Evolutionary conservation across 176 grass and related monocot species (phyloP).

Genomic region (Thalia dealbata): DNA sequence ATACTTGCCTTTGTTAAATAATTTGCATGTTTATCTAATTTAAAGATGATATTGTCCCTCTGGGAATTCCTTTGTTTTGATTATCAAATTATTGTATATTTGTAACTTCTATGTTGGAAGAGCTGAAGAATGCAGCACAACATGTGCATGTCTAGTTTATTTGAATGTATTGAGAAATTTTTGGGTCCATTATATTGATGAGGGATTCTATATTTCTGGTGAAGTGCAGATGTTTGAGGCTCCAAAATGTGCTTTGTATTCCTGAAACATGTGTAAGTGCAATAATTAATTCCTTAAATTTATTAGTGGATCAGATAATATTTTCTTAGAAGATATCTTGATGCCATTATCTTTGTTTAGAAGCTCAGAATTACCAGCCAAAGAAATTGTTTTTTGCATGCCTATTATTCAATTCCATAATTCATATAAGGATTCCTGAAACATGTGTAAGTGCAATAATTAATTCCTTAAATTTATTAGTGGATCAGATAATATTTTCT

Average conservation of each 20-base stretch:
- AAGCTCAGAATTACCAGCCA: background rate
- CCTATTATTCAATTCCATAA: background rate
- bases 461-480: background rate
- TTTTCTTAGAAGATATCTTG: background rate
- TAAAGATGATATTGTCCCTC: background rate
- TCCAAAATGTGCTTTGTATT: conserved; percentile 60
- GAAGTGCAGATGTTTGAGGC: conserved; percentile 31
- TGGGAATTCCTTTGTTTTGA: background rate
- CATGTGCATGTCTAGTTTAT: background rate
- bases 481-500: background rate
- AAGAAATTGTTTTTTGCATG: conserved; percentile 4
- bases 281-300: background rate
- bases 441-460: conserved; percentile 42
- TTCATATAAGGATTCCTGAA: conserved; percentile 21
- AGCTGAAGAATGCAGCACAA: background rate
- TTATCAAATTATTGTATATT: background rate
- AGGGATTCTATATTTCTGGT: background rate
- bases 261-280: conserved; percentile 51
- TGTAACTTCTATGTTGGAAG: background rate
- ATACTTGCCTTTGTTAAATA: background rate
- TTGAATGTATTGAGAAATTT: background rate
- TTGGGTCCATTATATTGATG: background rate
- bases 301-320: background rate
- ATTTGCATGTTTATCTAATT: background rate
- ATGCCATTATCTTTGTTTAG: background rate